A percentile compares a stretch with the other conserved stretches of the same genome.
Conservation (phyloP, 257 asterid species). For the Rhazya stricta region DNA sequence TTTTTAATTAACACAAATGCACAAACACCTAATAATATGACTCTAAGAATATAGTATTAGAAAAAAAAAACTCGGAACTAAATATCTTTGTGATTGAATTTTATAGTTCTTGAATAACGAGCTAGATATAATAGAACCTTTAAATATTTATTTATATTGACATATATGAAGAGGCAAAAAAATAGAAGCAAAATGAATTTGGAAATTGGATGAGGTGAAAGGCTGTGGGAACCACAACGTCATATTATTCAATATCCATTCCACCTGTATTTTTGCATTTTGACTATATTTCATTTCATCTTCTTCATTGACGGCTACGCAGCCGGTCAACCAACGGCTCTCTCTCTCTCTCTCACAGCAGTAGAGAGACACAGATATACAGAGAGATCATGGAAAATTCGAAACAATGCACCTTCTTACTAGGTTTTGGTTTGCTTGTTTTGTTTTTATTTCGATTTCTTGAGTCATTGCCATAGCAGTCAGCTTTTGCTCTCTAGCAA, state of each 20-base stretch:
- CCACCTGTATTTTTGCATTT: slow-evolving; percentile 35
- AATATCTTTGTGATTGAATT: no score
- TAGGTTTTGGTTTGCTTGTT: background rate
- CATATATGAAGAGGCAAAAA: background rate
- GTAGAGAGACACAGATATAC: background rate
- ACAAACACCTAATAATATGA: no score
- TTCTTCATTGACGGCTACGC: slow-evolving; percentile 30
- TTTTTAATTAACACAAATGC: no score
- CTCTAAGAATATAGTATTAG: no score
- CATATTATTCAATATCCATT: background rate
- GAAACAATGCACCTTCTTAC: no score
- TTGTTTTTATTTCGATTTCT: no score
- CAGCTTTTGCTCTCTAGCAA: no score
- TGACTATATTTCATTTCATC: background rate
- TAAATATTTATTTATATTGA: no score
- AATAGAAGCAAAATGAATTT: background rate
- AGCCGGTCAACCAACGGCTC: slow-evolving; percentile 55
- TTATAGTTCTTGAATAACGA: no score
- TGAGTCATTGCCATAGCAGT: no score
- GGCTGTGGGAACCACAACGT: slow-evolving; percentile 8
- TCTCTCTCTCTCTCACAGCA: background rate
- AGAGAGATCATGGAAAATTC: background rate
- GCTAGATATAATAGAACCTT: no score
- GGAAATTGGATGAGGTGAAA: background rate
- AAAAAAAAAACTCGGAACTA: no score